Percentiles rank a stretch among this genome's conserved stretches.
Evolutionary conservation across 495 filamentous ascomycete species (phyloP).

Genomic region (Aspergillus affinis): DNA sequence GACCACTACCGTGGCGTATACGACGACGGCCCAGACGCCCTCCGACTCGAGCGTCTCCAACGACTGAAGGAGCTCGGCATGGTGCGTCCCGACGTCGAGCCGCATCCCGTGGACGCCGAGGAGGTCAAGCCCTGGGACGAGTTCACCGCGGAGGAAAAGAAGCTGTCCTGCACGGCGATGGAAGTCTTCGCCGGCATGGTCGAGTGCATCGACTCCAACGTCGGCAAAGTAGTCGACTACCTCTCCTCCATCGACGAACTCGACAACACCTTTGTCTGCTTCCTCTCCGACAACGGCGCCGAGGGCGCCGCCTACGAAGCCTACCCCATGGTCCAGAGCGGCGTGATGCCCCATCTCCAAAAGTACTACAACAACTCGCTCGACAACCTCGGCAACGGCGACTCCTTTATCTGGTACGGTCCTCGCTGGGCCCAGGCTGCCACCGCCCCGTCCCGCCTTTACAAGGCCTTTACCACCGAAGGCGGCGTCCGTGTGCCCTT

Average conservation of each 20-base stretch:
- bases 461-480: constrained; percentile 63
- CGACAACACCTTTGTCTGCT: constrained; percentile 63
- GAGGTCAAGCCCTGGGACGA: constrained; percentile 55
- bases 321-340: constrained; percentile 53
- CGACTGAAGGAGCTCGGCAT: constrained; percentile 53
- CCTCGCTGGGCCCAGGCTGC: constrained; percentile 64
- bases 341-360: constrained; percentile 52
- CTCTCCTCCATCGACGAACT: constrained; percentile 56
- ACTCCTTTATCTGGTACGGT: constrained; percentile 67
- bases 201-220: constrained; percentile 59
- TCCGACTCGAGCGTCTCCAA: constrained; percentile 50
- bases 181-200: constrained; percentile 66
- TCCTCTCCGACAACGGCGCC: constrained; percentile 67
- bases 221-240: constrained; percentile 58
- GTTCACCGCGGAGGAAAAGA: constrained; percentile 49
- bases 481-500: constrained; percentile 61
- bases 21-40: constrained; percentile 54
- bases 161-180: constrained; percentile 55
- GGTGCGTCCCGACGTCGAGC: constrained; percentile 48
- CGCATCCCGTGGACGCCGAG: constrained; percentile 54
- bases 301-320: constrained; percentile 62
- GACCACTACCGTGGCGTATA: constrained; percentile 56
- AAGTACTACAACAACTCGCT: constrained; percentile 64
- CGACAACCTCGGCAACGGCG: constrained; percentile 59
- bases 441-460: constrained; percentile 60